Evolutionary conservation across 2,329 filamentous ascomycete species (phyloP).

Genomic region (Colletotrichum liaoningense): DNA sequence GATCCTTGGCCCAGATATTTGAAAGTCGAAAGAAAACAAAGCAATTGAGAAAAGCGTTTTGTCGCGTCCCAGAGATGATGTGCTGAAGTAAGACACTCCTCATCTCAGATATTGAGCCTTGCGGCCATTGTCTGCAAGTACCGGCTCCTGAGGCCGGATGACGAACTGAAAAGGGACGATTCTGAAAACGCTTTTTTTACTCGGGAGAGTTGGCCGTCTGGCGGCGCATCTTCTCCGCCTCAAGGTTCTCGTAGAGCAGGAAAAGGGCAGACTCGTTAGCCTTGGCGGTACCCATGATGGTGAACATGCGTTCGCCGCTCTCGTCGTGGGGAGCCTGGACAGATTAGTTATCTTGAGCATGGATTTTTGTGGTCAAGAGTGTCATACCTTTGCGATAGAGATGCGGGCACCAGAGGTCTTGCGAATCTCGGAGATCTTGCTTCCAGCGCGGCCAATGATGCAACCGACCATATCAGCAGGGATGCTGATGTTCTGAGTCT

Average conservation of each 20-base stretch:
- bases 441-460: conserved; percentile 95
- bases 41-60: conserved; percentile 12
- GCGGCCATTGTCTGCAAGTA: conserved; percentile 34
- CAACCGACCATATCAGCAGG: conserved; percentile 99
- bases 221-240: conserved; percentile 98
- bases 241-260: conserved; percentile 97
- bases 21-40: background rate
- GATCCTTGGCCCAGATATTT: conserved; percentile 13
- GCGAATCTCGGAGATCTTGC: conserved; percentile 98
- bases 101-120: conserved; percentile 22
- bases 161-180: conserved; percentile 27
- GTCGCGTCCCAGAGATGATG: conserved; percentile 15
- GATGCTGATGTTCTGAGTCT: conserved; percentile 99
- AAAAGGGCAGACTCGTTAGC: conserved; percentile 97
- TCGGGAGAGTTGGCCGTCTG: conserved; percentile 69
- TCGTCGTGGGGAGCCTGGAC: conserved; percentile 88
- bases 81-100: background rate
- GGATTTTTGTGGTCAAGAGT: background rate
- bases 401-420: conserved; percentile 97
- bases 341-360: conserved; percentile 35
- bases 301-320: conserved; percentile 99
- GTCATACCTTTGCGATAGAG: conserved; percentile 87
- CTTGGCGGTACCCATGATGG: conserved; percentile 94
- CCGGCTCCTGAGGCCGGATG: conserved; percentile 1
- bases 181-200: conserved; percentile 47